Evolutionary conservation across 768 basidiomycete species (phyloP).

Genomic region (Phaffia australis): DNA sequence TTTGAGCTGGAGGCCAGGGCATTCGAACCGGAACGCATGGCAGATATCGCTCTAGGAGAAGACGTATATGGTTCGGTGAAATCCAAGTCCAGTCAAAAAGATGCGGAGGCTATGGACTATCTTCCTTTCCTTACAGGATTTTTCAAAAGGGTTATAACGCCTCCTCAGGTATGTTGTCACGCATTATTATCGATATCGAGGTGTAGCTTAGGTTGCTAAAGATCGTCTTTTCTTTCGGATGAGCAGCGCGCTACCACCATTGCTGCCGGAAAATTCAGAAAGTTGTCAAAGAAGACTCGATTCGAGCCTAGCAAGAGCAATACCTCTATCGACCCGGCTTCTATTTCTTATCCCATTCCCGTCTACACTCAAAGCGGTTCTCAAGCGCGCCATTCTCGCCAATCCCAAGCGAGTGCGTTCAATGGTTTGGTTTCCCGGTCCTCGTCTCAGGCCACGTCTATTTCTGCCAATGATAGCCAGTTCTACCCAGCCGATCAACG

Average conservation of each 20-base stretch:
- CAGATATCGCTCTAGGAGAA: background rate
- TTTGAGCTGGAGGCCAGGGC: slow-evolving; percentile 31
- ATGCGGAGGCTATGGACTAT: background rate
- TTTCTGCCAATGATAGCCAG: too few relatives aligned
- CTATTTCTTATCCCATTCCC: background rate
- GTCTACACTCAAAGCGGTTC: background rate
- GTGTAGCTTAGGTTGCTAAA: too few relatives aligned
- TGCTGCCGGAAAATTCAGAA: slow-evolving; percentile 8
- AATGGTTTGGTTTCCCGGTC: too few relatives aligned
- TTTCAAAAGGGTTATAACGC: background rate
- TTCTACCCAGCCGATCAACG: too few relatives aligned
- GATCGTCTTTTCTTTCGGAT: too few relatives aligned
- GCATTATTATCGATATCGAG: too few relatives aligned
- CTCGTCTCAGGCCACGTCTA: too few relatives aligned
- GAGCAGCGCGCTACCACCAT: background rate
- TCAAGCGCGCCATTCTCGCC: too few relatives aligned
- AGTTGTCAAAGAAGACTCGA: slow-evolving; percentile 5
- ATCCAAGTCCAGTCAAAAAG: background rate
- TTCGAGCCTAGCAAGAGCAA: slow-evolving; percentile 14
- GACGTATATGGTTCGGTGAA: slow-evolving; percentile 2
- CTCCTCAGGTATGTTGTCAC: slow-evolving; percentile 1
- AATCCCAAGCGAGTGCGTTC: too few relatives aligned
- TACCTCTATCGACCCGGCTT: background rate
- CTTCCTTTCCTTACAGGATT: background rate
- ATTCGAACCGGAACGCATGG: slow-evolving; percentile 21